These are phyloP conservation scores for Candida caryicola DNA, from an alignment of 805 yeast genomes.

Conservation along the genomic window DNA sequence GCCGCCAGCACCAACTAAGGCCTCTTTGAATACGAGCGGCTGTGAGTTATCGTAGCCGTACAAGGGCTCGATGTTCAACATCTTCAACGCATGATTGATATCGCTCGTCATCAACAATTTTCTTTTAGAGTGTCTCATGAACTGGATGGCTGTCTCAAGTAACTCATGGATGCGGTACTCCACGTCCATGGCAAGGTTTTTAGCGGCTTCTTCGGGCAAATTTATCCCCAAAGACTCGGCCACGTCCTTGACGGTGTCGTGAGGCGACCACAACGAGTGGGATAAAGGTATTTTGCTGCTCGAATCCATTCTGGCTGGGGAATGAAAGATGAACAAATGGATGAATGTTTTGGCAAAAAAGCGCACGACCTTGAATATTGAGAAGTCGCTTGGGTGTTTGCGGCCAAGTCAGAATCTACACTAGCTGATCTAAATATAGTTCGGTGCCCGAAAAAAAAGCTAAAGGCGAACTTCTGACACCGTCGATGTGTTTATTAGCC, in stretches of 20 bases:
- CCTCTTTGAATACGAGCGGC: conserved; percentile 79
- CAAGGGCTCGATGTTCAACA: conserved; percentile 90
- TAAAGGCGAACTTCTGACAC: too few relatives aligned
- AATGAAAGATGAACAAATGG: neutral
- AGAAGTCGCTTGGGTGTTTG: too few relatives aligned
- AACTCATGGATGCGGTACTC: conserved; percentile 96
- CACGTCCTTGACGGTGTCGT: conserved; percentile 93
- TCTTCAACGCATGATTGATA: conserved; percentile 74
- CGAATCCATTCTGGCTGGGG: conserved; percentile 26
- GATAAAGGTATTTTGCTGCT: conserved; percentile 58
- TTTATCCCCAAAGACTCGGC: conserved; percentile 87
- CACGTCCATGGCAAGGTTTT: conserved; percentile 97
- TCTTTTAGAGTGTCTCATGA: conserved; percentile 91
- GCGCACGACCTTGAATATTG: neutral
- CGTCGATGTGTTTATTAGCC: too few relatives aligned
- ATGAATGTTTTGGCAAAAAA: neutral
- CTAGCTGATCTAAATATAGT: too few relatives aligned
- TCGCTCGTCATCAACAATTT: conserved; percentile 78
- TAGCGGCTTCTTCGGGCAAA: conserved; percentile 88
- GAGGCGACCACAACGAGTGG: conserved; percentile 95
- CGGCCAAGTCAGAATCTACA: too few relatives aligned
- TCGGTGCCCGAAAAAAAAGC: too few relatives aligned
- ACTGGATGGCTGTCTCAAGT: conserved; percentile 90
- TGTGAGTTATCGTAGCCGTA: conserved; percentile 78
- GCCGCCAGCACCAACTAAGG: conserved; percentile 79